Base-by-base conservation (phyloP, 345 rosid species). In the Acer saccharum region DNA sequence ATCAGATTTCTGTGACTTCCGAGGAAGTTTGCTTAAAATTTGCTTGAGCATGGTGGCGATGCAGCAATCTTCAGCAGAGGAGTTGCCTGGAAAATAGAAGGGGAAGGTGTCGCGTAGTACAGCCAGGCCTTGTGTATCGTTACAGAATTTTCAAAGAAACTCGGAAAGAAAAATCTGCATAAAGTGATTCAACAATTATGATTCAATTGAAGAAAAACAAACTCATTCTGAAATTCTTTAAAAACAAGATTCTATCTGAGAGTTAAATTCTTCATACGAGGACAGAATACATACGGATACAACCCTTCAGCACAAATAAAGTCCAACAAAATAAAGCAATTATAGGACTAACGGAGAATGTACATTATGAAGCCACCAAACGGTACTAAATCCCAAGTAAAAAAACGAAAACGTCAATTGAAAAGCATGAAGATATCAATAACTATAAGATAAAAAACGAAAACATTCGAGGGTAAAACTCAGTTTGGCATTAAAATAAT, bases 21-120 rank as follows among this genome's bases (percentile, higher is more conserved):
- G 80, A 9, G 94, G 97, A 73, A 92, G 87, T 83, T 89, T 92
- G 81, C 92, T 89, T n/a, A 92, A 83, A 69, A 92, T 86, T 84
- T 92, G 97, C 86, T 90, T 90, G 62, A 92, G 87, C 97, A 92
- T 92, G 76, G 86, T 78, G 60, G 79, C 71, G 60, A 67, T 72
- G 76, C 74, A 66, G 72, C 81, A 77, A 75, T 46, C 76, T 77
- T 71, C 81, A 77, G 83, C 80, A 83, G 60, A 76, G 50, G 14
- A 50, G 73, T 61, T 25, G 27, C 84, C 84, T 74, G 58, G 32
- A 12, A 63, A 65, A 10, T 6, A 73, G 17, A 73, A 41, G 18
- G 44, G 57, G 3, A 35, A 17, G 72, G 32, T n/a, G 43, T 39
- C 9, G 27, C 35, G 12, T 63, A 16, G 71, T 16, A 18, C 68